Conservation (phyloP, 768 basidiomycete species). For the Crucibulum laeve region DNA sequence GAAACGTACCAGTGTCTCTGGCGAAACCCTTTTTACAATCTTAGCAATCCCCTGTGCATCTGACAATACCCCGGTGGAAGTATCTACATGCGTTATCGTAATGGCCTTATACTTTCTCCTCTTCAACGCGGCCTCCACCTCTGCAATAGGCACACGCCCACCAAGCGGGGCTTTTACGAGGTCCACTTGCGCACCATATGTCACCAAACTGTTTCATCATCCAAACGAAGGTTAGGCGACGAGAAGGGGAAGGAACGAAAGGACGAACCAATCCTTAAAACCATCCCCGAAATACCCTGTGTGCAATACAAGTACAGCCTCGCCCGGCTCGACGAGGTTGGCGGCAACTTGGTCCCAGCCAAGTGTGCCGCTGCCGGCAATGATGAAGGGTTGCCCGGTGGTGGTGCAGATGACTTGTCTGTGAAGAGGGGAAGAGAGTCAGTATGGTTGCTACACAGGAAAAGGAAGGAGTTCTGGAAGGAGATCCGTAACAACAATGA, state of each 20-base stretch:
- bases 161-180: conserved; percentile 72
- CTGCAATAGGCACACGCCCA: conserved; percentile 45
- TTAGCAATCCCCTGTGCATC: conserved; percentile 67
- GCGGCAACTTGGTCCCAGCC: conserved; percentile 92
- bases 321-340: conserved; percentile 73
- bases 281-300: conserved; percentile 90
- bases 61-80: conserved; percentile 81
- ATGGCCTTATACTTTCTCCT: conserved; percentile 74
- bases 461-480: neutral
- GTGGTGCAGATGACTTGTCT: conserved; percentile 68
- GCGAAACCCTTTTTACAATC: conserved; percentile 66
- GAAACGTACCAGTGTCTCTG: conserved; percentile 62
- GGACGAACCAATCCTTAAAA: conserved; percentile 70
- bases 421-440: neutral
- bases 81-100: conserved; percentile 90
- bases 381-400: conserved; percentile 73
- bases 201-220: conserved; percentile 45
- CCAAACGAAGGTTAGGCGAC: neutral
- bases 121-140: conserved; percentile 59
- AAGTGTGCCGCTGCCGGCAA: conserved; percentile 84
- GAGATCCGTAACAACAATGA: too few species aligned
- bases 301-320: conserved; percentile 72
- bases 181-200: conserved; percentile 79
- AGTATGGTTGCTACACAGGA: neutral
- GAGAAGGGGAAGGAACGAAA: neutral